A percentile compares a stretch with the other conserved stretches of the same genome.
Evolutionary conservation across 2,329 filamentous ascomycete species (phyloP).

Genomic region (Fusarium sp.): DNA sequence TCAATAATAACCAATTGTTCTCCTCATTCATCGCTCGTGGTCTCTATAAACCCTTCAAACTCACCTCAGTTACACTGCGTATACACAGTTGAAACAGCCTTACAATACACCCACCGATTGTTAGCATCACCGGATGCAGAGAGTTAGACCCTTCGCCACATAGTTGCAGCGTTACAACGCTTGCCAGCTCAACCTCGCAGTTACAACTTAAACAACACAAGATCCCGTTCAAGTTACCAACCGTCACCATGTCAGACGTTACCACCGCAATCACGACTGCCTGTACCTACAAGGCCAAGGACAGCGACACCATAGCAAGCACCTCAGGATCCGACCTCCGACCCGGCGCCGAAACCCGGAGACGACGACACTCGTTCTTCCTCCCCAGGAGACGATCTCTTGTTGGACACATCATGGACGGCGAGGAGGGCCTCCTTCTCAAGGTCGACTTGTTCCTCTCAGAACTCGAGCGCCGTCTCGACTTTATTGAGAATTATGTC

Average conservation of each 20-base stretch:
- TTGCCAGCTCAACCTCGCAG: slow-evolving; percentile 19
- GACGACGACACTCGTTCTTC: slow-evolving; percentile 69
- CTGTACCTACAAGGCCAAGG: slow-evolving; percentile 52
- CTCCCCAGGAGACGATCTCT: slow-evolving; percentile 69
- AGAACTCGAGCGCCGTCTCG: slow-evolving; percentile 87
- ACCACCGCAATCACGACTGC: slow-evolving; percentile 57
- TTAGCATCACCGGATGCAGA: slow-evolving; percentile 30
- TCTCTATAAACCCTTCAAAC: slow-evolving; percentile 24
- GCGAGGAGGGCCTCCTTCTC: slow-evolving; percentile 71
- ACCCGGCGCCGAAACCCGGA: slow-evolving; percentile 50
- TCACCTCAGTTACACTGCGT: slow-evolving; percentile 26
- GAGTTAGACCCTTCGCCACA: slow-evolving; percentile 23
- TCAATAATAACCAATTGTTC: slow-evolving; percentile 46
- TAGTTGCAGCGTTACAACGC: slow-evolving; percentile 35
- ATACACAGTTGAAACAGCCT: slow-evolving; percentile 25
- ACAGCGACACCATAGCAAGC: slow-evolving; percentile 55
- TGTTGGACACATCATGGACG: slow-evolving; percentile 72
- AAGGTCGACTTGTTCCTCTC: slow-evolving; percentile 84
- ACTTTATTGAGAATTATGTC: slow-evolving; percentile 89
- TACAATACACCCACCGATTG: slow-evolving; percentile 4
- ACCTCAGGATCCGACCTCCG: slow-evolving; percentile 59
- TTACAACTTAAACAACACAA: slow-evolving; percentile 32
- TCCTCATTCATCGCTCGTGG: slow-evolving; percentile 41
- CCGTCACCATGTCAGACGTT: slow-evolving; percentile 55
- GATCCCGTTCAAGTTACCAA: slow-evolving; percentile 16